These are phyloP conservation scores for Sporothrix pseudoabietina DNA, from an alignment of 2,329 filamentous ascomycete species.

Conservation along the genomic window DNA sequence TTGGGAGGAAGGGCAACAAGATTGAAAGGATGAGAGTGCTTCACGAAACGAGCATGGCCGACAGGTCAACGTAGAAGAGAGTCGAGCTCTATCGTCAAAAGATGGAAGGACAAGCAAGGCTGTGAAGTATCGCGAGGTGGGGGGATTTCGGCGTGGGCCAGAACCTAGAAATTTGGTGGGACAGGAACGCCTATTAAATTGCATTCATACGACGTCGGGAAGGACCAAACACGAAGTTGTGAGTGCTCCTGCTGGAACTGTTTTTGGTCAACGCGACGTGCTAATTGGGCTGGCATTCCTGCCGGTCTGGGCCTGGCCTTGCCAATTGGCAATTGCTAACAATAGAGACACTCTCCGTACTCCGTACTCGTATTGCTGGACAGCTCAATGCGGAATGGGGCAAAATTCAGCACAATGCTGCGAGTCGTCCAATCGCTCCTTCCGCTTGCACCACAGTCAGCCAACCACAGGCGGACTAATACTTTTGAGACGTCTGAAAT, in stretches of 20 bases:
- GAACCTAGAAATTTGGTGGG: not conserved
- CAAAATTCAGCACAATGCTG: not conserved
- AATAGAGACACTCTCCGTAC: not conserved
- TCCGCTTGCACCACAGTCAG: conserved; percentile 9
- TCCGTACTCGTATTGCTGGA: not conserved
- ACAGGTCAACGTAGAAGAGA: not conserved
- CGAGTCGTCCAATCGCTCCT: not conserved
- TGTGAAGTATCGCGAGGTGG: conserved; percentile 5
- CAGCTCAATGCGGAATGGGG: conserved; percentile 8
- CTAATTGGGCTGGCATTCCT: not conserved
- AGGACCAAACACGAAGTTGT: not conserved
- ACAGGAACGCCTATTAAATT: not conserved
- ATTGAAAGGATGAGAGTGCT: not conserved
- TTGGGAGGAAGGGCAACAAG: not conserved
- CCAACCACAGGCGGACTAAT: conserved; percentile 24
- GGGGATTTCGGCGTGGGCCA: not conserved
- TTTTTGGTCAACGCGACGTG: conserved; percentile 18
- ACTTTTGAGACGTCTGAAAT: not conserved
- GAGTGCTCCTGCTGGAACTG: not conserved
- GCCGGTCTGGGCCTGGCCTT: not conserved
- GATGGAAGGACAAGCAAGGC: not conserved
- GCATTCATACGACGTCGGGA: too few species aligned
- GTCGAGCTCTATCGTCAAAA: not conserved
- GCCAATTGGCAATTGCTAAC: too few species aligned
- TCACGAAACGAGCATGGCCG: not conserved